A percentile compares a stretch with the other conserved stretches of the same genome.
Evolutionary conservation across 441 rosid genomes (phyloP).

Genomic region (Omphalea diandra): DNA sequence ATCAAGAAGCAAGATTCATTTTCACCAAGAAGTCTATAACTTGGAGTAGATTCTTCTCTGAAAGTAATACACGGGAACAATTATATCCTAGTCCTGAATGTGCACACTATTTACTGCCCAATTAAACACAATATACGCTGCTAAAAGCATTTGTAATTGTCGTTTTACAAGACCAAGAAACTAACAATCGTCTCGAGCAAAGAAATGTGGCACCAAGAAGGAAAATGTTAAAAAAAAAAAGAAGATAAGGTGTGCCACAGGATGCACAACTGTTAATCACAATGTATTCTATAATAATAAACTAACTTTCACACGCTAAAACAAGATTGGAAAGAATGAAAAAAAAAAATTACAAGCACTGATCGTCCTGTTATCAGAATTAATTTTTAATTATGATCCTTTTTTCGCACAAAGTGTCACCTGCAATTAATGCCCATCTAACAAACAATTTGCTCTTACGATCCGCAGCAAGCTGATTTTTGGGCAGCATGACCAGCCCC

Average conservation of each 20-base stretch:
- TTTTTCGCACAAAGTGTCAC: constrained; percentile 16
- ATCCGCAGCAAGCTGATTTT: constrained; percentile 82
- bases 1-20: neutral
- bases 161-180: neutral
- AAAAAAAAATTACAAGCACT: constrained; percentile 35
- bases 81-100: no score
- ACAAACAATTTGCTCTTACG: constrained; percentile 24
- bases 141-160: neutral
- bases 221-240: neutral
- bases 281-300: constrained; percentile 23
- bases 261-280: constrained; percentile 22
- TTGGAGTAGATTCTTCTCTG: no score
- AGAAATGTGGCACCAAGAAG: neutral
- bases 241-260: neutral
- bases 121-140: neutral
- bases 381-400: constrained; percentile 6
- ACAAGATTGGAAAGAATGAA: constrained; percentile 39
- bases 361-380: constrained; percentile 26
- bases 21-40: no score
- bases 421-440: constrained; percentile 6
- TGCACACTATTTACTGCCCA: neutral
- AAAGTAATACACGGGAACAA: no score
- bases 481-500: constrained; percentile 58
- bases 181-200: neutral
- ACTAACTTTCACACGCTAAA: constrained; percentile 43